These are phyloP conservation scores for Lojkania enalia DNA, from an alignment of 2,329 filamentous ascomycete genomes.

Conservation along the genomic window DNA sequence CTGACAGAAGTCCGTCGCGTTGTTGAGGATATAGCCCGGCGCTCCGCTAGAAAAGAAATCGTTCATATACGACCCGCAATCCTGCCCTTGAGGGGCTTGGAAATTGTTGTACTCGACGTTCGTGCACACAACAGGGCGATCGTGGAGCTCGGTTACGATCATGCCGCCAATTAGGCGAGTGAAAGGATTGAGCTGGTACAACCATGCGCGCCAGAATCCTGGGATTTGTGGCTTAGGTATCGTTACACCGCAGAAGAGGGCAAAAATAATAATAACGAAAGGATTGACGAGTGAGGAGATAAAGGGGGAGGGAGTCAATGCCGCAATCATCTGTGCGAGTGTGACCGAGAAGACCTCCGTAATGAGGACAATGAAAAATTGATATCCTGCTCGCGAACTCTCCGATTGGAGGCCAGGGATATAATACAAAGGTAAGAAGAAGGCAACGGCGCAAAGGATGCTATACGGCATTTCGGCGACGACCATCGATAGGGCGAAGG, in stretches of 20 bases:
- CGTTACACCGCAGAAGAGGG: conserved; percentile 85
- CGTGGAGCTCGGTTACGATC: conserved; percentile 76
- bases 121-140: conserved; percentile 63
- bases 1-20: conserved; percentile 67
- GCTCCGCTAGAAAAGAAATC: conserved; percentile 71
- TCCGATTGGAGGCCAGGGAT: conserved; percentile 72
- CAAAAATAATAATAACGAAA: conserved; percentile 79
- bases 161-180: conserved; percentile 80
- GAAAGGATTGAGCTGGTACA: conserved; percentile 82
- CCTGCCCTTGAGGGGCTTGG: conserved; percentile 64
- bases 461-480: conserved; percentile 84
- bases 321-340: conserved; percentile 71
- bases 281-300: conserved; percentile 81
- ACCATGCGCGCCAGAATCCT: conserved; percentile 75
- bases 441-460: conserved; percentile 75
- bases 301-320: conserved; percentile 76
- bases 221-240: conserved; percentile 79
- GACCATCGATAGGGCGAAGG: conserved; percentile 78
- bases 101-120: conserved; percentile 68
- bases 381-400: conserved; percentile 73
- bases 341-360: conserved; percentile 85
- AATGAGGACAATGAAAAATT: conserved; percentile 82
- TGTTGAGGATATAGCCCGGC: conserved; percentile 70
- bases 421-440: conserved; percentile 85
- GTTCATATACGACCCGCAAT: conserved; percentile 75